Base-by-base conservation (phyloP, 2,329 filamentous ascomycete species). In the Hypomyces perniciosus region DNA sequence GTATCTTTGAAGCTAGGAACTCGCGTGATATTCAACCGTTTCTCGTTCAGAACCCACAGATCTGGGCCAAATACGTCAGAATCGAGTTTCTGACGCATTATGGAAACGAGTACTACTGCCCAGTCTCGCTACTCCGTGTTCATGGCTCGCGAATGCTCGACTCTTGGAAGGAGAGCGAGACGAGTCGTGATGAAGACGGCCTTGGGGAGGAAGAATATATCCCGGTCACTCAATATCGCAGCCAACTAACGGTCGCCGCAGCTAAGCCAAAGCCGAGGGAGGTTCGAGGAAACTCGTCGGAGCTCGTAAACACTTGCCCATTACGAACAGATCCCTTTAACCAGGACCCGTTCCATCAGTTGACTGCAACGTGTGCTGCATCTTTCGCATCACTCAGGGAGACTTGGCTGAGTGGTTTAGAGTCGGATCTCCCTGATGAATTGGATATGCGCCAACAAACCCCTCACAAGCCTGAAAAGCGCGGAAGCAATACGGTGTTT, bases 91-190 rank as follows among this genome's bases (percentile, higher is more conserved):
- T 97, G 44, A 90, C 84, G 4, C 92, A 99, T 65, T 99, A 92
- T 66, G 93, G 93, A 7, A 95, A 91, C 60, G 93, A 99, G 65
- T 99, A 88, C 66, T 99, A 96, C 66, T 99, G 93, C 62, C 93
- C 93, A 0, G 74, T 99, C 12, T 96, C 92, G 54, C 71, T 99
- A 13, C 75, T 99, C 48, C 83, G 93, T 49, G 87, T 99, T 5
- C 93, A 99, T 68, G 93, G 93, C 6, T 96, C 92, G 0, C 93
- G 96, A 74, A 87, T 99, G 84, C 82, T 97, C 61, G 90, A 99
- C 65, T 91, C 92, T 51, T 89, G 88, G 73, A 90, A 92, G 64
- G 88, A 95, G 50, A 85, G 88, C 51, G 89, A 95, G 57, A 73
- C 77, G 38, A 73, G 77, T 12, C 80, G 80, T 50, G 80, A 84